phyloP scores from a whole-genome alignment of 305 asterid genomes.

The Solanum hybrid region DNA sequence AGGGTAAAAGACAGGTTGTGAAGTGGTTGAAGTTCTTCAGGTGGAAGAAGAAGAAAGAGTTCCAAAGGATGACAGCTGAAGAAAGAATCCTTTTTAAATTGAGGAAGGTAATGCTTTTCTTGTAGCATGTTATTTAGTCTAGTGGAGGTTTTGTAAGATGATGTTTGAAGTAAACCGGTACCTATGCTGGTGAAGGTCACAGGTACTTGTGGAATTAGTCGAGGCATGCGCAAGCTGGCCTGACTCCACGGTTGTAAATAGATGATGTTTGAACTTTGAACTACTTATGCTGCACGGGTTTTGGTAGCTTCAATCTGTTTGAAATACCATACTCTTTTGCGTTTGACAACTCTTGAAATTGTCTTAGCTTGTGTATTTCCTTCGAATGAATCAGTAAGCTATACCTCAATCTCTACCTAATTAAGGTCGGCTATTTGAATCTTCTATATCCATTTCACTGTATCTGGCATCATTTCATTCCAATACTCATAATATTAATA shows the following conservation, averaged over 20 bases:
- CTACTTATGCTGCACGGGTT: background rate
- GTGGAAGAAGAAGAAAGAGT: slow-evolving; percentile 72
- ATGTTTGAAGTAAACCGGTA: background rate
- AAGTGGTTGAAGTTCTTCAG: slow-evolving; percentile 82
- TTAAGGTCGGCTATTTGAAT: background rate
- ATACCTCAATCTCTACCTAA: background rate
- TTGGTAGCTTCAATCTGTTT: background rate
- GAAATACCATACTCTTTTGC: background rate
- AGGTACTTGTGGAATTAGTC: background rate
- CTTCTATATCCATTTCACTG: background rate
- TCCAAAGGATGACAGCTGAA: slow-evolving; percentile 63
- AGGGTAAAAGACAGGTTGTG: slow-evolving; percentile 84
- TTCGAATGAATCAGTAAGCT: background rate
- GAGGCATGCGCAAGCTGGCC: background rate
- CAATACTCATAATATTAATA: too few species aligned
- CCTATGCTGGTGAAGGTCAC: background rate
- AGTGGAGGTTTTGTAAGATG: background rate
- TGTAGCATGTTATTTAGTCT: background rate
- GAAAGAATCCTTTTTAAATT: slow-evolving; percentile 65
- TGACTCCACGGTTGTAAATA: background rate
- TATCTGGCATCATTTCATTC: background rate
- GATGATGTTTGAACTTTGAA: background rate
- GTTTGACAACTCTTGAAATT: background rate
- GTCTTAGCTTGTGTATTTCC: background rate
- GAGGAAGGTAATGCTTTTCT: slow-evolving; percentile 36